These are phyloP conservation scores for Anisodus acutangulus DNA, from an alignment of 257 asterid species.

Conservation along the genomic window DNA sequence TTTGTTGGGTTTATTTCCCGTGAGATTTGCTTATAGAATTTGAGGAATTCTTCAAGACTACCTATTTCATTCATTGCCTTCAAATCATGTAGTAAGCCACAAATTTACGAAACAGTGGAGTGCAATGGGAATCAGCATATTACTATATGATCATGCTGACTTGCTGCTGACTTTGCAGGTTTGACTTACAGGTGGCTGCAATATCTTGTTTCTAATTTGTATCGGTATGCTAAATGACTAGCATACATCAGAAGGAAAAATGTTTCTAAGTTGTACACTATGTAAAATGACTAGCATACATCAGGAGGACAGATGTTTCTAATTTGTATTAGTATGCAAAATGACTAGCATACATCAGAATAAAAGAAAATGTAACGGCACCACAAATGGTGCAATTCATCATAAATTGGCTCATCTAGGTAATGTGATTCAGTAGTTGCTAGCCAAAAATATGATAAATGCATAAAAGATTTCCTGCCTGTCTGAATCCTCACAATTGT, in stretches of 20 bases:
- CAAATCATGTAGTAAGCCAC: not conserved
- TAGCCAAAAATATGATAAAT: not conserved
- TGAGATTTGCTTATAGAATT: not conserved
- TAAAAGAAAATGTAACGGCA: not conserved
- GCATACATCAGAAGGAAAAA: not conserved
- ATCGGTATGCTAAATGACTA: not conserved
- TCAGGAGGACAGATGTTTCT: not conserved
- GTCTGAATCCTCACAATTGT: not conserved
- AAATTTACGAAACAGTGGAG: not conserved
- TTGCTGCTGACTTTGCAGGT: not conserved
- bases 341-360: not conserved
- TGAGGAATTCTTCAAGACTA: not conserved
- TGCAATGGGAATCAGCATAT: not conserved
- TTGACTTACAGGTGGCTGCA: not conserved
- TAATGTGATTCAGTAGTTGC: slow-evolving; percentile 15
- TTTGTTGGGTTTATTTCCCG: not conserved
- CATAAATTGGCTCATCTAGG: not conserved
- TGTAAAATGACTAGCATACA: not conserved
- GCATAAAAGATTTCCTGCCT: not conserved
- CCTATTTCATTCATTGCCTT: slow-evolving; percentile 6
- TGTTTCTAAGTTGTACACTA: not conserved
- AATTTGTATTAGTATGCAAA: not conserved
- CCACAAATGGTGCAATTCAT: not conserved
- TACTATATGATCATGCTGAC: not conserved
- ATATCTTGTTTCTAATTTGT: slow-evolving; percentile 1